Base-by-base conservation (phyloP, 2,329 filamentous ascomycete species). In the Sporothrix luriei region DNA sequence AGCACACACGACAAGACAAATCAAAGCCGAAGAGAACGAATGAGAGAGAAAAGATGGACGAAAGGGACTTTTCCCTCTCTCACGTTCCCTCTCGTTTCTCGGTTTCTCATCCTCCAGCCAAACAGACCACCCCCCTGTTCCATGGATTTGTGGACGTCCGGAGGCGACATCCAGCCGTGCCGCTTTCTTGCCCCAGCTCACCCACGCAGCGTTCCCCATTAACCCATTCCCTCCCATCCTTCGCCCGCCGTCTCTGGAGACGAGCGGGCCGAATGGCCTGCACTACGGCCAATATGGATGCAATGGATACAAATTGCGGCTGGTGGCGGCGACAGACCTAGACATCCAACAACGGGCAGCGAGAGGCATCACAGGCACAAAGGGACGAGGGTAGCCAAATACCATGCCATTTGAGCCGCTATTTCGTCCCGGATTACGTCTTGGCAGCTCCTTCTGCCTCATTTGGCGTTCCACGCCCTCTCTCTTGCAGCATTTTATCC, bases 181-280 rank as follows among this genome's bases (percentile, higher is more conserved):
- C 67, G 55, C 43, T 49, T 61, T 46, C n/a, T 51, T 4, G 57
- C 55, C 55, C 55, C 55, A 21, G 21, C 55, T 59, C 66, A 29
- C 19, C 43, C 40, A 68, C 65, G 29, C 51, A 55, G 40, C 26
- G n/a, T 46, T 14, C 26, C 7, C 26, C 48, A 38, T 66, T n/a
- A 2, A 29, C 7, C 48, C 51, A n/a, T 26, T 68, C 66, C 40
- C 43, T 51, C 54, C 43, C 33, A 29, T 51, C 66, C 54, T 61
- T 38, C 40, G 52, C 38, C 24, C 38, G 14, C 65, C 52, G 51
- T 21, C 52, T 68, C 52, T 59, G 52, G 51, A 68, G 54, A 68
- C 40, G 43, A 59, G 66, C 66, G 66, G 66, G 26, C 66, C 66
- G 54, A 68, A 68, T 68, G 54, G 43, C 40, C 54, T 68, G 54